phyloP scores from a whole-genome alignment of 306 rosid genomes.

The Urtica urens region DNA sequence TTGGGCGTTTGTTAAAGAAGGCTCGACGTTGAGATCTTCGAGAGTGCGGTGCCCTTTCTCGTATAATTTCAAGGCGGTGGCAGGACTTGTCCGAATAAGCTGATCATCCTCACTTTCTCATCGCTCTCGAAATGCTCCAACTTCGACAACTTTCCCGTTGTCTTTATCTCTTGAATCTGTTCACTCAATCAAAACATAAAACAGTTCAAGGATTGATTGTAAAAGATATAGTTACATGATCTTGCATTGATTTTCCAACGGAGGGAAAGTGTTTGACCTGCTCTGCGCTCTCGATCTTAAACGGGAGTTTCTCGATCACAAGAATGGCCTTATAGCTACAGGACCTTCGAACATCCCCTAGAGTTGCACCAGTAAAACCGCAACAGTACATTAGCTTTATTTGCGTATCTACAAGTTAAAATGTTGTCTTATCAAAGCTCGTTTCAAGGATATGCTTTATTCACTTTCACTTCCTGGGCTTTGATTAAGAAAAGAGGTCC shows the following conservation, averaged over 20 bases:
- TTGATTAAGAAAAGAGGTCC: too few relatives aligned
- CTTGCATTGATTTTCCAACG: slow-evolving; percentile 82
- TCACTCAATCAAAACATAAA: slow-evolving; percentile 18
- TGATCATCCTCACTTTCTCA: slow-evolving; percentile 82
- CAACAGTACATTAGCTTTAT: too few relatives aligned
- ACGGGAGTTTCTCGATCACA: slow-evolving; percentile 75
- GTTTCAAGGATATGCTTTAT: too few relatives aligned
- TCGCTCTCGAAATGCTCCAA: slow-evolving; percentile 81
- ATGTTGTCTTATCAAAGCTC: too few relatives aligned
- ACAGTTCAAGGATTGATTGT: background rate
- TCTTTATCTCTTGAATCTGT: slow-evolving; percentile 94
- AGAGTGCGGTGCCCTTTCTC: slow-evolving; percentile 79
- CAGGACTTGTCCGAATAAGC: slow-evolving; percentile 89
- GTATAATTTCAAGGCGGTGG: slow-evolving; percentile 74
- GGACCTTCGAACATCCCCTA: slow-evolving; percentile 88
- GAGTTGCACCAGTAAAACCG: too few relatives aligned
- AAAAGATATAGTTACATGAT: slow-evolving; percentile 53
- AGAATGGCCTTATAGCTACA: slow-evolving; percentile 88
- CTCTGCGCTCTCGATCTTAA: slow-evolving; percentile 57
- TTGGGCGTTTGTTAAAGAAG: slow-evolving; percentile 63
- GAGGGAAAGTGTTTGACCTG: slow-evolving; percentile 67
- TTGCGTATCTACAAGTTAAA: too few relatives aligned
- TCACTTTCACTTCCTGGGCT: too few relatives aligned
- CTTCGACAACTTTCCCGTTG: slow-evolving; percentile 75
- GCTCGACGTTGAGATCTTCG: slow-evolving; percentile 60